Base-by-base conservation (phyloP, 2,329 filamentous ascomycete species). In the Cercospora canescens region DNA sequence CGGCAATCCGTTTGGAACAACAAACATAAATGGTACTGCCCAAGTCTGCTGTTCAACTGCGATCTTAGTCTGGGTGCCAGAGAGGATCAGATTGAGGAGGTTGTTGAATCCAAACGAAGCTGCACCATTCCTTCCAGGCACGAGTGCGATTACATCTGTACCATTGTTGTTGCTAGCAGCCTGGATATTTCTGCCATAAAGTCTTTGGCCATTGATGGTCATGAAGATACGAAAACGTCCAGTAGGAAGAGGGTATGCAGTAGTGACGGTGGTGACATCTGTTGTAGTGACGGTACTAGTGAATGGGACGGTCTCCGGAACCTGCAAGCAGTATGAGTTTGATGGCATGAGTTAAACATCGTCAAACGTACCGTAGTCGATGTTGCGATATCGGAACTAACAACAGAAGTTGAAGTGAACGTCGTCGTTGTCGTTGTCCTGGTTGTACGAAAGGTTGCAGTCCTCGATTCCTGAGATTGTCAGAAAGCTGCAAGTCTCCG, bases 71-170 rank as follows among this genome's bases (percentile, higher is more conserved):
- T 62, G 60, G n/a, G 60, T 28, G 6, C 48, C 60, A 5, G 60
- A 34, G 14, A 62, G 45, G 48, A 62, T 54, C 60, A 62, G 37
- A 24, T 62, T 62, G 30, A 62, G 28, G 12, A 61, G 45, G 24
- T 39, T 54, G 45, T 55, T 62, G 48, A 62, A 55, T 1, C 50
- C 60, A 30, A 52, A 62, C 1, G 48, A 41, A n/a, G 60, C 48
- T 34, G 45, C 45, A 18, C 48, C 48, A 8, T 32, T 28, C 39
- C 24, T 34, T 18, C 24, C 48, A 8, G 60, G 21, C 28, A 50
- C 52, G 11, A 62, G 60, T 35, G 60, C 60, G 35, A 62, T 62
- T 7, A 62, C 60, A 28, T 62, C 60, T 41, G 50, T 62, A 16
- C 60, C 60, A n/a, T 28, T 52, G n/a, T 34, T 39, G n/a, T 39